Evolutionary conservation across 1,284 basidiomycete species (phyloP).

Genomic region (Apiotrichum porosum): DNA sequence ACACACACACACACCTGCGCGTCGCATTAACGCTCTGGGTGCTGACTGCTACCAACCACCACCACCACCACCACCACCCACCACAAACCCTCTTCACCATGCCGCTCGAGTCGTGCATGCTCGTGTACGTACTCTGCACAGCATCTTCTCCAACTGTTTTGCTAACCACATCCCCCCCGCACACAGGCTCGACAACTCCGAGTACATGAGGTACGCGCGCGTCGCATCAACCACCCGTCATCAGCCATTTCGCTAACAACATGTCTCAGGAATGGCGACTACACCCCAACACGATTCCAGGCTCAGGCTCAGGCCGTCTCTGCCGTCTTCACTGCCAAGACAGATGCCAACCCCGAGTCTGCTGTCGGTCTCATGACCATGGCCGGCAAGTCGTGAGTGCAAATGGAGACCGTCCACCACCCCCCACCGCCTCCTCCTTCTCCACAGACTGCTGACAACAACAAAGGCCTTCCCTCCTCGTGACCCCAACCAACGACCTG

Average conservation of each 20-base stretch:
- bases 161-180: too few relatives aligned
- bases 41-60: neutral
- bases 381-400: slow-evolving; percentile 81
- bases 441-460: neutral
- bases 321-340: slow-evolving; percentile 87
- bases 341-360: slow-evolving; percentile 92
- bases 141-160: neutral
- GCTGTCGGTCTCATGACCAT: slow-evolving; percentile 97
- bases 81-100: slow-evolving; percentile 53
- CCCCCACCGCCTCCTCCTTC: neutral
- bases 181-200: slow-evolving; percentile 78
- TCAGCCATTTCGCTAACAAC: slow-evolving; percentile 1
- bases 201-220: slow-evolving; percentile 67
- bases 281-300: slow-evolving; percentile 76
- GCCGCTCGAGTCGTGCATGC: slow-evolving; percentile 90
- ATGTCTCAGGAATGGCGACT: slow-evolving; percentile 72
- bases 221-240: too few relatives aligned
- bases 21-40: neutral
- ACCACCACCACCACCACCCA: slow-evolving; percentile 2
- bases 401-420: too few relatives aligned
- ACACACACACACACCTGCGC: neutral
- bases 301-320: slow-evolving; percentile 90
- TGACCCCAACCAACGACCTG: slow-evolving; percentile 90
- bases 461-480: slow-evolving; percentile 87
- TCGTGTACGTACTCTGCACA: slow-evolving; percentile 50